Base-by-base conservation (phyloP, 2,329 filamentous ascomycete genomes). In the Verticillium longisporum region DNA sequence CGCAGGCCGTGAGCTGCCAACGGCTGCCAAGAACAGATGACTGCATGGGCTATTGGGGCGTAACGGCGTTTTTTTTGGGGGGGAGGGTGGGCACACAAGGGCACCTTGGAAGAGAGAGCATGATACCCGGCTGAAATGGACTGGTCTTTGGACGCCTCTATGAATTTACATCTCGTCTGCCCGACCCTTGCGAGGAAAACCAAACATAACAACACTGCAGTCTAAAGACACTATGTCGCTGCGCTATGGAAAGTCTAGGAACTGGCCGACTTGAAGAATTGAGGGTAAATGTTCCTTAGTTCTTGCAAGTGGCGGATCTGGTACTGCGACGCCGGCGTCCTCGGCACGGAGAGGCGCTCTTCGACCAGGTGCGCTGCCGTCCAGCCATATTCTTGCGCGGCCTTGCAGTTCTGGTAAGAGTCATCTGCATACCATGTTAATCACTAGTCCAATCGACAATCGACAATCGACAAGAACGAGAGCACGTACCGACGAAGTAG, bases 311-410 rank as follows among this genome's bases (percentile, higher is more conserved):
- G 83, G 55, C 83, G 81, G 66, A 99, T 90, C 71, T 93, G 88
- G 72, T 90, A 86, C 68, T 90, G 84, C 41, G 88, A 88, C 4
- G 89, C 88, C 62, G 83, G 85, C 5, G 79, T 81, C 26, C 75
- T 73, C 1, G 92, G 93, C 10, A 82, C 72, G 15, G 83, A 77
- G 37, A 92, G 80, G 6, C 83, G 84, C 38, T 90, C 86, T 71
- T 98, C 95, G 6, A 98, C 86, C 26, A 97, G 82, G 74, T 98
- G 95, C 6, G 85, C 90, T 0, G 89, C 86, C 13, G 86, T 91
- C 95, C 95, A 99, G 21, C 95, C 95, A 64, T 93, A 82, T 37
- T 86, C 84, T 65, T 89, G 82, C 0, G 92, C 91, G 64, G 87
- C 87, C 65, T 80, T 83, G 72, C 91, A 96, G 71, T 99, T 99